A percentile compares a stretch with the other conserved stretches of the same genome.
Evolutionary conservation across 495 filamentous ascomycete genomes (phyloP).

Genomic region (Choiromyces venosus): DNA sequence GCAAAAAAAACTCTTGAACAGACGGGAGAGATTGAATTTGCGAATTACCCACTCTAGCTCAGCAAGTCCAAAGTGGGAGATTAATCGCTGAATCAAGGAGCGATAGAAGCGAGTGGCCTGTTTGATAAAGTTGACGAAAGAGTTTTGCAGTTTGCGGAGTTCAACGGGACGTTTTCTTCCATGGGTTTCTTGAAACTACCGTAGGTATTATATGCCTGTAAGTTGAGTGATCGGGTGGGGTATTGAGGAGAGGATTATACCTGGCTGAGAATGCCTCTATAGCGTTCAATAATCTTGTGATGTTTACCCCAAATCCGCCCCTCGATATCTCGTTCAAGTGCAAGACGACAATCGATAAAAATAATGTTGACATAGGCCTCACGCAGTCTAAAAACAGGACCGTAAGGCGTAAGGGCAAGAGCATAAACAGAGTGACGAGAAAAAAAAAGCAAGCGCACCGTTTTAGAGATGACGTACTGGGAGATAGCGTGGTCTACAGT

Average conservation of each 20-base stretch:
- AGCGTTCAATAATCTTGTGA: conserved; percentile 66
- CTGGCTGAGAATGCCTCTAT: conserved; percentile 56
- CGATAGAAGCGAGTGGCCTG: conserved; percentile 80
- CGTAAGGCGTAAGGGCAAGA: conserved; percentile 8
- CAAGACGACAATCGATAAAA: conserved; percentile 67
- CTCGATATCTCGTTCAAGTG: conserved; percentile 59
- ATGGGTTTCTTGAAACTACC: conserved; percentile 54
- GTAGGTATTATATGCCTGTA: conserved; percentile 15
- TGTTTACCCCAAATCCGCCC: conserved; percentile 72
- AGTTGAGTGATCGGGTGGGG: background rate
- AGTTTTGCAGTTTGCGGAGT: conserved; percentile 69
- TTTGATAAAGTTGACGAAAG: conserved; percentile 78
- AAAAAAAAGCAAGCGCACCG: conserved; percentile 9
- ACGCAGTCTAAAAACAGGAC: conserved; percentile 29
- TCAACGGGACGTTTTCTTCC: conserved; percentile 65
- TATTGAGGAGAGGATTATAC: conserved; percentile 33
- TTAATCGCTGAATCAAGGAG: conserved; percentile 71
- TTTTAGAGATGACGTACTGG: conserved; percentile 32
- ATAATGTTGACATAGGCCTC: conserved; percentile 61
- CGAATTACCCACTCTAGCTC: conserved; percentile 67
- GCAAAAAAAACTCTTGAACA: conserved; percentile 19
- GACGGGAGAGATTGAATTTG: conserved; percentile 60
- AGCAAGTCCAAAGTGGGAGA: conserved; percentile 64
- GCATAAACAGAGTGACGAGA: background rate
- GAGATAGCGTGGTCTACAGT: conserved; percentile 35